These are phyloP conservation scores for Rhodotorula sp. DNA, from an alignment of 1,284 basidiomycete genomes.

Conservation along the genomic window DNA sequence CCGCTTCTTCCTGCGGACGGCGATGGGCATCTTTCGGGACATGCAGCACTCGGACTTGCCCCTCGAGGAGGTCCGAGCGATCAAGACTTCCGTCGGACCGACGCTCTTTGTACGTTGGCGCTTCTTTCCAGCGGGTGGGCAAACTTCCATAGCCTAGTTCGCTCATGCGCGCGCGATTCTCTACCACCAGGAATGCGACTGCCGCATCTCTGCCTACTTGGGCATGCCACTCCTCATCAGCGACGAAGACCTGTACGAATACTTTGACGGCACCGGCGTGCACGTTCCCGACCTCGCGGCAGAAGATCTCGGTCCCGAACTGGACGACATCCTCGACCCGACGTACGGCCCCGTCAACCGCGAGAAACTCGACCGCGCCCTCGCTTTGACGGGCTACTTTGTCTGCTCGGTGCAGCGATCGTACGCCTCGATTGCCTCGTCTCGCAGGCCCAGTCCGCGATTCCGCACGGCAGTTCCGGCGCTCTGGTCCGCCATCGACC, in stretches of 20 bases:
- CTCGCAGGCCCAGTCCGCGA: slow-evolving; percentile 1
- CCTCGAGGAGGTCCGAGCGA: slow-evolving; percentile 5
- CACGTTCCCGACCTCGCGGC: slow-evolving; percentile 33
- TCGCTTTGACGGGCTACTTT: slow-evolving; percentile 32
- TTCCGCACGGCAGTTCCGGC: slow-evolving; percentile 16
- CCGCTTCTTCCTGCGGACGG: slow-evolving; percentile 39
- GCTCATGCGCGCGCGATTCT: no score
- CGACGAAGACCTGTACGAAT: slow-evolving; percentile 30
- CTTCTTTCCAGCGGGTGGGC: no score
- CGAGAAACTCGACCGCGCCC: slow-evolving; percentile 28
- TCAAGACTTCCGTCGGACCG: slow-evolving; percentile 33
- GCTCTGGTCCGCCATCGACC: slow-evolving; percentile 34
- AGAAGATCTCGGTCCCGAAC: slow-evolving; percentile 22
- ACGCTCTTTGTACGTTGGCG: slow-evolving; percentile 21
- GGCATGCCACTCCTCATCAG: slow-evolving; percentile 29
- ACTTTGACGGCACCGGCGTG: slow-evolving; percentile 35
- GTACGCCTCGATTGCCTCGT: slow-evolving; percentile 25
- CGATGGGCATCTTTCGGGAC: slow-evolving; percentile 35
- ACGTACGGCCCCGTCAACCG: slow-evolving; percentile 13
- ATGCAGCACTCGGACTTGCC: slow-evolving; percentile 21
- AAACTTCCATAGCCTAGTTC: no score
- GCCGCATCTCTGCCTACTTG: slow-evolving; percentile 35
- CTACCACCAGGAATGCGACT: slow-evolving; percentile 39
- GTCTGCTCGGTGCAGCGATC: slow-evolving; percentile 36
- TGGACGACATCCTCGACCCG: slow-evolving; percentile 28